Conservation (phyloP, 805 yeast species). For the Yarrowia sp. region DNA sequence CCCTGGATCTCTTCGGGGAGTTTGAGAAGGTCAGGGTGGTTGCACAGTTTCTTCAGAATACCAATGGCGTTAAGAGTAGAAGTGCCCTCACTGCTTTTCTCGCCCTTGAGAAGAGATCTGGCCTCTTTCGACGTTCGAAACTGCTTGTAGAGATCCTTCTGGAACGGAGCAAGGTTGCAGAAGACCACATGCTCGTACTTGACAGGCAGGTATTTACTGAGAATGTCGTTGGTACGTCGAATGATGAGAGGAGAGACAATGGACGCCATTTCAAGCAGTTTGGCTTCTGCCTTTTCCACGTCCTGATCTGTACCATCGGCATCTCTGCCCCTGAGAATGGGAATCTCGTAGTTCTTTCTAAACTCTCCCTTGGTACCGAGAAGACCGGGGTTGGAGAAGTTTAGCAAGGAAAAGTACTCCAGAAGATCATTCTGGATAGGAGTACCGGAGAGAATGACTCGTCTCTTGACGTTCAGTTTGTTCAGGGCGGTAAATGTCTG, state of each 20-base stretch:
- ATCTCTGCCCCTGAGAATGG: slow-evolving; percentile 85
- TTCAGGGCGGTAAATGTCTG: slow-evolving; percentile 86
- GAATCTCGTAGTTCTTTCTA: slow-evolving; percentile 80
- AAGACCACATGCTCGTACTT: slow-evolving; percentile 98
- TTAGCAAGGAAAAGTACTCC: slow-evolving; percentile 88
- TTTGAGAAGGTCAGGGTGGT: slow-evolving; percentile 86
- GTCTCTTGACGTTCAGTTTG: slow-evolving; percentile 80
- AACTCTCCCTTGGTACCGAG: slow-evolving; percentile 86
- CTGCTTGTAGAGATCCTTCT: slow-evolving; percentile 69
- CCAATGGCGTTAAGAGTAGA: slow-evolving; percentile 93
- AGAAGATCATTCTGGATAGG: slow-evolving; percentile 96
- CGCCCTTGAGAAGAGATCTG: slow-evolving; percentile 60
- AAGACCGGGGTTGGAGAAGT: slow-evolving; percentile 93
- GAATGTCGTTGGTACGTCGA: slow-evolving; percentile 91
- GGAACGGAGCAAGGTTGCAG: slow-evolving; percentile 81
- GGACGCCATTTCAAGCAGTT: slow-evolving; percentile 70
- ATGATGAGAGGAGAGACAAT: slow-evolving; percentile 90
- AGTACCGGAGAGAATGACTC: slow-evolving; percentile 94
- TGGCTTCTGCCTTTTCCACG: slow-evolving; percentile 68
- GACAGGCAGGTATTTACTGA: slow-evolving; percentile 92
- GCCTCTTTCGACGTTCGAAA: slow-evolving; percentile 83
- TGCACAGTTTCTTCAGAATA: slow-evolving; percentile 85
- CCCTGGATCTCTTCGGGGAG: slow-evolving; percentile 83
- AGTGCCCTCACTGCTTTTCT: slow-evolving; percentile 53
- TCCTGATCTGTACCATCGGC: slow-evolving; percentile 87